Evolutionary conservation across 345 rosid genomes (phyloP).

Genomic region (Camelina neglecta): DNA sequence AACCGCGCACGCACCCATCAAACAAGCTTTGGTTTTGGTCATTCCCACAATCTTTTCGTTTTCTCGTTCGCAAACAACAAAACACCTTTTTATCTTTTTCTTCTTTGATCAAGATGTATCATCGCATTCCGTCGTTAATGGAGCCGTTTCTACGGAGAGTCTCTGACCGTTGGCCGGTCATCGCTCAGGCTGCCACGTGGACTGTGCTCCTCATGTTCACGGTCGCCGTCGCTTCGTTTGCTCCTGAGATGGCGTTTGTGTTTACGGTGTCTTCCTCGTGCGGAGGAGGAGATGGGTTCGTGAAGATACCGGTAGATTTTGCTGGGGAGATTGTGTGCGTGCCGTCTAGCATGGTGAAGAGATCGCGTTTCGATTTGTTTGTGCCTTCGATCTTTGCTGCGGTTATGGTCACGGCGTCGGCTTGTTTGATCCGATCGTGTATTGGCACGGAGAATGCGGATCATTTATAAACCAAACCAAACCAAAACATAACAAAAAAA

Average conservation of each 20-base stretch:
- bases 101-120: conserved; percentile 14
- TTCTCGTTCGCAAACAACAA: background rate
- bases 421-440: conserved; percentile 47
- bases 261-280: conserved; percentile 41
- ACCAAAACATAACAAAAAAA: no score
- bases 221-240: conserved; percentile 42
- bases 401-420: conserved; percentile 43
- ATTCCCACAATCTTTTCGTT: conserved; percentile 26
- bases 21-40: background rate
- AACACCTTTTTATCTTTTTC: background rate
- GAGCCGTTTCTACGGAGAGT: conserved; percentile 37
- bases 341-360: conserved; percentile 40
- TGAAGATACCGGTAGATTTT: conserved; percentile 41
- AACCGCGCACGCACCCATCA: conserved; percentile 5
- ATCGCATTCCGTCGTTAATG: conserved; percentile 34
- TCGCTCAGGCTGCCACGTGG: conserved; percentile 38
- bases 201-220: conserved; percentile 41
- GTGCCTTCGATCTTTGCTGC: conserved; percentile 42
- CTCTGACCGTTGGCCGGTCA: conserved; percentile 36
- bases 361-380: conserved; percentile 31
- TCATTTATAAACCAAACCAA: background rate
- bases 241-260: conserved; percentile 41
- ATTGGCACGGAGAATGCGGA: conserved; percentile 14
- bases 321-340: conserved; percentile 40
- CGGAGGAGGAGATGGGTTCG: conserved; percentile 35